A percentile compares a stretch with the other conserved stretches of the same genome.
Conservation (phyloP, 108 stramenopile genomes). For the Asterionellopsis glacialis region DNA sequence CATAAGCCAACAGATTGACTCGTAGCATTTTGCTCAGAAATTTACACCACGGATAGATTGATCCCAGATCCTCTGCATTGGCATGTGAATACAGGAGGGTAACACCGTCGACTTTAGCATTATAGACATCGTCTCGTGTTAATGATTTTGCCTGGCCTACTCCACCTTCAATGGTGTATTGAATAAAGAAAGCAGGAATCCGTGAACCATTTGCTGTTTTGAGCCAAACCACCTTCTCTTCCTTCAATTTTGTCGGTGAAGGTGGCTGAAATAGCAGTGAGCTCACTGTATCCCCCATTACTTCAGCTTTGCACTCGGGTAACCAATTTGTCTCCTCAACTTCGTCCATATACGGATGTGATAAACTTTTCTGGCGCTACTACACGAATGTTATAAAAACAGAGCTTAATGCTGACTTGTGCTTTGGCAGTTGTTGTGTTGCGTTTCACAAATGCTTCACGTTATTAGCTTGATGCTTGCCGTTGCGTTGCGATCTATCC, state of each 20-base stretch:
- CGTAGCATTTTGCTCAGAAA: slow-evolving; percentile 85
- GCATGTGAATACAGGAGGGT: slow-evolving; percentile 91
- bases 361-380: neutral
- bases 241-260: slow-evolving; percentile 83
- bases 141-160: slow-evolving; percentile 36
- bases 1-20: slow-evolving; percentile 97
- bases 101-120: slow-evolving; percentile 46
- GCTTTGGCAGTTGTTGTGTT: neutral
- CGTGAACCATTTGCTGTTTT: slow-evolving; percentile 64
- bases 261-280: slow-evolving; percentile 88
- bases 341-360: neutral
- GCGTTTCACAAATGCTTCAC: no score
- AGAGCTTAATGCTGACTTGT: neutral
- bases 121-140: slow-evolving; percentile 25
- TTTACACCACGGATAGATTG: slow-evolving; percentile 89
- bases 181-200: slow-evolving; percentile 84
- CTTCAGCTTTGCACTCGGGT: neutral
- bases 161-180: slow-evolving; percentile 41
- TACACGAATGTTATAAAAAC: neutral
- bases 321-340: neutral
- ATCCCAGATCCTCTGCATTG: slow-evolving; percentile 94
- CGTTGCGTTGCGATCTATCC: no score
- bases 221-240: slow-evolving; percentile 88
- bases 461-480: no score
- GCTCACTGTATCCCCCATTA: slow-evolving; percentile 84